Evolutionary conservation across 2,329 filamentous ascomycete species (phyloP).

Genomic region (Fusarium chlamydosporum): DNA sequence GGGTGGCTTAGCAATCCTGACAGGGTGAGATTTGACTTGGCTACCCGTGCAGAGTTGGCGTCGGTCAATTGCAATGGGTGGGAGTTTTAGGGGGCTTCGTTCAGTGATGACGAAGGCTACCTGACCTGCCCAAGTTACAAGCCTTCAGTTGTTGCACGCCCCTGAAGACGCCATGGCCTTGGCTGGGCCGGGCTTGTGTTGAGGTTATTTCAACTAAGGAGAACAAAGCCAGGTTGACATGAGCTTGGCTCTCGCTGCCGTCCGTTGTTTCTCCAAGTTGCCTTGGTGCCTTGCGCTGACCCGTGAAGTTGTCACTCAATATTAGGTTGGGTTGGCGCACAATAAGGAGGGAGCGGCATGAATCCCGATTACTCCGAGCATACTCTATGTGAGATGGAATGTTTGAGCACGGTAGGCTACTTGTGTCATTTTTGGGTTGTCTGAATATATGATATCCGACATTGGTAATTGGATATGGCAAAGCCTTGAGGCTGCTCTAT

Average conservation of each 20-base stretch:
- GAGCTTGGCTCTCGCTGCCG: conserved; percentile 22
- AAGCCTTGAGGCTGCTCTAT: not conserved
- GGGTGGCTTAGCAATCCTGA: conserved; percentile 36
- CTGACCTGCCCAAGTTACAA: not conserved
- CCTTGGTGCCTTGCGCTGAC: conserved; percentile 33
- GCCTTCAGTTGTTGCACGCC: conserved; percentile 15
- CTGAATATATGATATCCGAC: not conserved
- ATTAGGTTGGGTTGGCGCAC: conserved; percentile 7
- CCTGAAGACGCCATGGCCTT: conserved; percentile 25
- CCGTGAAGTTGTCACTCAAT: not conserved
- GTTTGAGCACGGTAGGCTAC: not conserved
- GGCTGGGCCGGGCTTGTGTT: conserved; percentile 15
- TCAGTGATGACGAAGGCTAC: conserved; percentile 8
- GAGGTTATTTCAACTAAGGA: conserved; percentile 23
- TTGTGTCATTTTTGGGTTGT: not conserved
- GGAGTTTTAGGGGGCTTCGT: conserved; percentile 1
- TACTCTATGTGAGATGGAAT: conserved; percentile 5
- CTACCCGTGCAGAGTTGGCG: conserved; percentile 16
- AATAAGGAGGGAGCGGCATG: conserved; percentile 11
- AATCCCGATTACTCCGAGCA: conserved; percentile 19
- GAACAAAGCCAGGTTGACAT: conserved; percentile 28
- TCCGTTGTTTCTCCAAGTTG: conserved; percentile 20
- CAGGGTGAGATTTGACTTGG: conserved; percentile 13
- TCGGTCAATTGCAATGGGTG: conserved; percentile 4
- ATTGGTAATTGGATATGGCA: not conserved